phyloP scores from a whole-genome alignment of 2,329 filamentous ascomycete species.

The Macrophomina tecta region DNA sequence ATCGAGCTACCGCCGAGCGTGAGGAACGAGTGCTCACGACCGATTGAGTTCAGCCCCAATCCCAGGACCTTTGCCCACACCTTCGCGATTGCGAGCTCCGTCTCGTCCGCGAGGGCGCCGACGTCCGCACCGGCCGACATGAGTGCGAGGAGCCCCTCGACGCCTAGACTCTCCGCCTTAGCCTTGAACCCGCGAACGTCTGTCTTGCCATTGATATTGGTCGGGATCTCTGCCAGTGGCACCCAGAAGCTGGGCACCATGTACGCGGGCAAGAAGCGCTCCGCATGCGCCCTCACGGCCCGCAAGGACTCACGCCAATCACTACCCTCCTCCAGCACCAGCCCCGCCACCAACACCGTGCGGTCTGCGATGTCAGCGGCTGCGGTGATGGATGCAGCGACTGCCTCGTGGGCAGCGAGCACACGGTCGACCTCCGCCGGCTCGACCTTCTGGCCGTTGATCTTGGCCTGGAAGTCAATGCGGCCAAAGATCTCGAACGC shows the following conservation, averaged over 20 bases:
- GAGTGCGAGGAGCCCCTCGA: not conserved
- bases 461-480: conserved; percentile 29
- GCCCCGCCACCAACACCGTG: conserved; percentile 50
- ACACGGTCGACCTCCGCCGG: conserved; percentile 6
- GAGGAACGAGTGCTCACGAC: not conserved
- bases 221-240: conserved; percentile 1
- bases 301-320: conserved; percentile 36
- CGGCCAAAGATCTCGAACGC: conserved; percentile 27
- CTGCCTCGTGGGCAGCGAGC: not conserved
- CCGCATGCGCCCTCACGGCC: not conserved
- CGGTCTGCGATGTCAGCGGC: not conserved
- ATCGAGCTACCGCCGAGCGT: not conserved
- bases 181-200: not conserved
- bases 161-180: not conserved
- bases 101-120: not conserved
- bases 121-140: not conserved
- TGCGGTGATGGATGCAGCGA: not conserved
- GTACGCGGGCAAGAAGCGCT: conserved; percentile 26
- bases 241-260: conserved; percentile 43
- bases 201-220: conserved; percentile 9
- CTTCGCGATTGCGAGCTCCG: not conserved
- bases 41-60: not conserved
- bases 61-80: not conserved
- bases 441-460: conserved; percentile 27
- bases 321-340: conserved; percentile 35